Percentiles rank a stretch among this genome's conserved stretches.
Evolutionary conservation across 2,329 filamentous ascomycete species (phyloP).

Genomic region (Colletotrichum falcatum): DNA sequence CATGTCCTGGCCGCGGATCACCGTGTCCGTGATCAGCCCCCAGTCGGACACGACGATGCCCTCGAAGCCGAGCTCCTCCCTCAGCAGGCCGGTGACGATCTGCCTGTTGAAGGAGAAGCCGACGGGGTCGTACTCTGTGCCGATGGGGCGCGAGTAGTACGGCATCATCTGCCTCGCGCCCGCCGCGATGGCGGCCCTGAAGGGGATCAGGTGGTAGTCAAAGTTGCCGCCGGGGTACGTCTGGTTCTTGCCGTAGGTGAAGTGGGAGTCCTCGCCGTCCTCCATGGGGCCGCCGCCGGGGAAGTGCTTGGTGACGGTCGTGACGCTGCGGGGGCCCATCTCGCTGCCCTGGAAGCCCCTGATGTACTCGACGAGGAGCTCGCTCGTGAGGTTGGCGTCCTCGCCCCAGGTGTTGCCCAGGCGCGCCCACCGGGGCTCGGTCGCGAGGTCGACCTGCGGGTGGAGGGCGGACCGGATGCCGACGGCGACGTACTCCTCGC

Average conservation of each 20-base stretch:
- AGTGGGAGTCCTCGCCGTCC: constrained; percentile 65
- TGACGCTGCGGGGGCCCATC: constrained; percentile 58
- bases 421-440: constrained; percentile 64
- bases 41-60: constrained; percentile 66
- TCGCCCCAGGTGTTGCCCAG: constrained; percentile 61
- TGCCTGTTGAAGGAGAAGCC: constrained; percentile 64
- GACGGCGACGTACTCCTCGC: constrained; percentile 58
- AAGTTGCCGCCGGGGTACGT: constrained; percentile 64
- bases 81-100: constrained; percentile 62
- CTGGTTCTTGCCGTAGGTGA: constrained; percentile 63
- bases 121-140: constrained; percentile 59
- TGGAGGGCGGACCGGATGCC: constrained; percentile 61
- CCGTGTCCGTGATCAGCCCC: constrained; percentile 61
- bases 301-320: constrained; percentile 66
- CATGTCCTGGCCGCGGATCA: constrained; percentile 57
- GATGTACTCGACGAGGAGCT: constrained; percentile 57
- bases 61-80: constrained; percentile 60
- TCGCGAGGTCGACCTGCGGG: constrained; percentile 63
- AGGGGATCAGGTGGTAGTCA: constrained; percentile 63
- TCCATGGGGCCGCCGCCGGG: constrained; percentile 62
- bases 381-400: constrained; percentile 56
- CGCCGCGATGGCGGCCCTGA: constrained; percentile 62
- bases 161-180: constrained; percentile 65
- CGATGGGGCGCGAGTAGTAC: constrained; percentile 62
- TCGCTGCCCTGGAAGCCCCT: constrained; percentile 60